Evolutionary conservation across 257 asterid genomes (phyloP).

Genomic region (Fraxinus excelsior): DNA sequence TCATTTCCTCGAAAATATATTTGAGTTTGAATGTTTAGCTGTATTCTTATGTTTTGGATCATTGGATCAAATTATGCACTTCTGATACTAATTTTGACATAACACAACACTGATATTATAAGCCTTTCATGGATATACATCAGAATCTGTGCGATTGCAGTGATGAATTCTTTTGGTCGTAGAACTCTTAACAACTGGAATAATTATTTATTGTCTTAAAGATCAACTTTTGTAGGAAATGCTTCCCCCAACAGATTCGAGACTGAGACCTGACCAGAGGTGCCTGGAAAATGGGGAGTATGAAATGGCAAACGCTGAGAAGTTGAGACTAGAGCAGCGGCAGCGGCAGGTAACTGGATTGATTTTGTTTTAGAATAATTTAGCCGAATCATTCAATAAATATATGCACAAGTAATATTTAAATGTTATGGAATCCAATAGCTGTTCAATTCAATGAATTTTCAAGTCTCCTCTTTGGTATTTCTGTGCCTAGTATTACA

Average conservation of each 20-base stretch:
- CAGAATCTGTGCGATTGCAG: not conserved
- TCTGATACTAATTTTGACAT: not conserved
- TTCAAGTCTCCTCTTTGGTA: not conserved
- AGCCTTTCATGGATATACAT: not conserved
- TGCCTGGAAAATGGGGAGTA: conserved; percentile 85
- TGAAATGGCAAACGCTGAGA: conserved; percentile 79
- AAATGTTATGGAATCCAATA: not conserved
- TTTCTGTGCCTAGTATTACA: not conserved
- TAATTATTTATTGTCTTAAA: not conserved
- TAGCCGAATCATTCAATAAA: not conserved
- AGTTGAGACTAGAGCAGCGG: conserved; percentile 78
- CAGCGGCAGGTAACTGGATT: conserved; percentile 71
- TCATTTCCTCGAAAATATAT: not conserved
- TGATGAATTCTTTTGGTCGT: not conserved
- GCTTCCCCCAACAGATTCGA: conserved; percentile 85
- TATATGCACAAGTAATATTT: conserved; percentile 6
- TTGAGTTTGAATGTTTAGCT: not conserved
- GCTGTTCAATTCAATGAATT: not conserved
- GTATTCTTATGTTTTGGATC: conserved; percentile 2
- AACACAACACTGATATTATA: not conserved
- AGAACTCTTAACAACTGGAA: not conserved
- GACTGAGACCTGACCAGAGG: conserved; percentile 90
- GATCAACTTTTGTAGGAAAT: conserved; percentile 50
- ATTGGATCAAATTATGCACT: not conserved
- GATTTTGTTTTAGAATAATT: not conserved